Evolutionary conservation across 2,329 filamentous ascomycete species (phyloP).

Genomic region (Emergomyces orientalis): DNA sequence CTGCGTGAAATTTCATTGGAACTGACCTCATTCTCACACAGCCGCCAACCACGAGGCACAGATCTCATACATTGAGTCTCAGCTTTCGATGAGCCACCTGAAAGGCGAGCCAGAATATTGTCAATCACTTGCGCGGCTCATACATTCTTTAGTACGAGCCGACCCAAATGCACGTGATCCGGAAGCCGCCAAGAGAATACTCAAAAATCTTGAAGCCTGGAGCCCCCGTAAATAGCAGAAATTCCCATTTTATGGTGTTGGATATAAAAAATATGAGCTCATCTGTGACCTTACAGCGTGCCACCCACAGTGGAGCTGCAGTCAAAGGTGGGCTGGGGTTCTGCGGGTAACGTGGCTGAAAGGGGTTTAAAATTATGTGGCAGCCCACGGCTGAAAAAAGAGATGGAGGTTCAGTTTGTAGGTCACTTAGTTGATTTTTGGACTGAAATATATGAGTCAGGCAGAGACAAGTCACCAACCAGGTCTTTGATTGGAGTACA

Average conservation of each 20-base stretch:
- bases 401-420: no score
- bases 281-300: no score
- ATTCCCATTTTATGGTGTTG: not conserved
- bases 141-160: conserved; percentile 5
- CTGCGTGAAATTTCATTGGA: not conserved
- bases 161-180: conserved; percentile 6
- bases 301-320: no score
- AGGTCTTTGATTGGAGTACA: no score
- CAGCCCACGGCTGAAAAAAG: no score
- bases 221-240: not conserved
- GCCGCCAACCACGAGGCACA: not conserved
- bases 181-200: not conserved
- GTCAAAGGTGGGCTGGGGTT: no score
- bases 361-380: no score
- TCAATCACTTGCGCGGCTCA: not conserved
- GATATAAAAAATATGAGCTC: no score
- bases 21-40: not conserved
- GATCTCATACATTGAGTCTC: not conserved
- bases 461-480: no score
- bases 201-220: conserved; percentile 3
- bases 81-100: not conserved
- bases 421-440: no score
- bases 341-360: no score
- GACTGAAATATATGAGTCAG: no score
- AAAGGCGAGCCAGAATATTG: not conserved